phyloP scores from a whole-genome alignment of 306 rosid genomes.

The Pyrus communis region DNA sequence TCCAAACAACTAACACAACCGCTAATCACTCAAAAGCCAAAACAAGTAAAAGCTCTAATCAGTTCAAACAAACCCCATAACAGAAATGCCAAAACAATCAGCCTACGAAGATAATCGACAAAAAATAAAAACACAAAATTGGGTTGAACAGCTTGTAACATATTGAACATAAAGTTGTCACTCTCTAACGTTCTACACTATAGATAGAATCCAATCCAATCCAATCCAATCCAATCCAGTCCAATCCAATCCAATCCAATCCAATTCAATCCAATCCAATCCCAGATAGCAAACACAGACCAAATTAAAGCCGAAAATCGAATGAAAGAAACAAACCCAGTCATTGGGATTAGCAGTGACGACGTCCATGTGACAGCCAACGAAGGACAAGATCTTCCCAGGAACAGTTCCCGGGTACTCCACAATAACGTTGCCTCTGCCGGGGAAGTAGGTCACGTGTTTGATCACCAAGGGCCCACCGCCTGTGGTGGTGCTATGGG shows the following conservation, averaged over 20 bases:
- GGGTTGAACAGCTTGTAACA: not conserved
- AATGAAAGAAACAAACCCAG: slow-evolving; percentile 46
- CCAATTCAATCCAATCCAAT: not conserved
- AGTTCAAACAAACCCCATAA: not conserved
- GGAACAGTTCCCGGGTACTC: slow-evolving; percentile 82
- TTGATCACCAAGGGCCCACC: slow-evolving; percentile 70
- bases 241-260: not conserved
- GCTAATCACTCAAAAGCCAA: not conserved
- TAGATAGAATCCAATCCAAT: not conserved
- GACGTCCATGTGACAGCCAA: slow-evolving; percentile 93
- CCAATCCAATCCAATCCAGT: too few species aligned
- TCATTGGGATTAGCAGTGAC: slow-evolving; percentile 83
- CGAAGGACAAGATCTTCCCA: slow-evolving; percentile 64
- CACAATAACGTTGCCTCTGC: slow-evolving; percentile 73
- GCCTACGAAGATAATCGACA: not conserved
- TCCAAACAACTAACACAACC: not conserved
- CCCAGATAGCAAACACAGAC: not conserved
- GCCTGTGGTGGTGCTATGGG: slow-evolving; percentile 63
- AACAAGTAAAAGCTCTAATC: not conserved
- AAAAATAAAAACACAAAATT: not conserved
- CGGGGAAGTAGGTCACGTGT: slow-evolving; percentile 58
- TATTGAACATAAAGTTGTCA: not conserved
- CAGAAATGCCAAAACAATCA: not conserved
- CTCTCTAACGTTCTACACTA: not conserved
- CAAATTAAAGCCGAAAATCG: not conserved